These are phyloP conservation scores for Aureobasidium lini DNA, from an alignment of 2,329 filamentous ascomycete genomes.

Conservation along the genomic window DNA sequence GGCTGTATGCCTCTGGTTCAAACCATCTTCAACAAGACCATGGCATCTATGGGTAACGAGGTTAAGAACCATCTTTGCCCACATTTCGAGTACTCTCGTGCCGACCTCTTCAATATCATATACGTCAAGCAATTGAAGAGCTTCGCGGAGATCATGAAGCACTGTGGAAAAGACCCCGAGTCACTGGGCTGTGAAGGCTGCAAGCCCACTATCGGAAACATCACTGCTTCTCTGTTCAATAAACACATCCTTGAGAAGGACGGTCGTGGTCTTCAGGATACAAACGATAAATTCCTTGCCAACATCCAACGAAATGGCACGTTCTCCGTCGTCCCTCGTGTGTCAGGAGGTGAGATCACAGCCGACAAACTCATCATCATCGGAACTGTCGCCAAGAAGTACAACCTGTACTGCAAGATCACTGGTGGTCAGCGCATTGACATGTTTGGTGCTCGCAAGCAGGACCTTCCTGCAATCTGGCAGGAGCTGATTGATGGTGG, in stretches of 20 bases:
- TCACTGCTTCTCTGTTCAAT: conserved; percentile 77
- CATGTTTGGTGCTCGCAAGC: conserved; percentile 84
- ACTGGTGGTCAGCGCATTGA: conserved; percentile 88
- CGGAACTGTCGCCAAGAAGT: conserved; percentile 76
- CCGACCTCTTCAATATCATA: conserved; percentile 84
- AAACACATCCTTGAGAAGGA: conserved; percentile 68
- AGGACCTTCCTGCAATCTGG: conserved; percentile 80
- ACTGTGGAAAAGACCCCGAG: conserved; percentile 61
- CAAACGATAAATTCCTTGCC: conserved; percentile 78
- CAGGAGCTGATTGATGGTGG: conserved; percentile 69
- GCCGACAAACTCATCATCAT: conserved; percentile 78
- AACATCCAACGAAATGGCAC: conserved; percentile 91
- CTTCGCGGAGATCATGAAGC: conserved; percentile 69
- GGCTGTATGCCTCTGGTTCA: conserved; percentile 85
- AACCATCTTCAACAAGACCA: conserved; percentile 82
- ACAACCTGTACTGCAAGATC: conserved; percentile 81
- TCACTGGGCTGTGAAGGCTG: conserved; percentile 81
- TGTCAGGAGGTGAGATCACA: conserved; percentile 80
- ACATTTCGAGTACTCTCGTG: conserved; percentile 76
- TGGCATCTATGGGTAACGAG: conserved; percentile 77
- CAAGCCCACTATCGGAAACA: conserved; percentile 74
- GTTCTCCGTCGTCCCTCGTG: conserved; percentile 77
- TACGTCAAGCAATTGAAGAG: conserved; percentile 70
- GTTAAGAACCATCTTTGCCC: conserved; percentile 80
- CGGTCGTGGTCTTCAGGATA: conserved; percentile 73